phyloP scores from a whole-genome alignment of 495 filamentous ascomycete species.

The Aspergillus saccharolyticus region DNA sequence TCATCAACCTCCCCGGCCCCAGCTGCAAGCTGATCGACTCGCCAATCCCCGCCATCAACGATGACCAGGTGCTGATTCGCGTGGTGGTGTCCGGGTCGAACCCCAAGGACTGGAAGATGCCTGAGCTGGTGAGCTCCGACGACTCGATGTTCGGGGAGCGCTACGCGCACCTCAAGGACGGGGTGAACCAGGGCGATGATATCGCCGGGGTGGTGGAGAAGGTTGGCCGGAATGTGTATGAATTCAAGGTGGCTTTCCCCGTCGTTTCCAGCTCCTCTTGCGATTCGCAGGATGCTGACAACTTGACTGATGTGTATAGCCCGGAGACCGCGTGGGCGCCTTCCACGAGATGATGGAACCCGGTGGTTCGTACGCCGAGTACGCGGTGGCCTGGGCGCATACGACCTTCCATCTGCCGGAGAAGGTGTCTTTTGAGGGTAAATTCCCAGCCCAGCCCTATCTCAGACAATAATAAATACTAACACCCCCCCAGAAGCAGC shows the following conservation, averaged over 20 bases:
- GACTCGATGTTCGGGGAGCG: conserved; percentile 14
- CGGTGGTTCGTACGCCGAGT: conserved; percentile 64
- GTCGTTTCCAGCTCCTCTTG: background rate
- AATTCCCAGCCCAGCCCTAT: background rate
- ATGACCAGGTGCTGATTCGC: conserved; percentile 63
- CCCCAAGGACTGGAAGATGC: conserved; percentile 72
- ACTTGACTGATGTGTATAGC: too few relatives aligned
- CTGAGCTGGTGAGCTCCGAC: conserved; percentile 17
- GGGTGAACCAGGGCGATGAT: conserved; percentile 61
- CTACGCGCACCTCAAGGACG: conserved; percentile 3
- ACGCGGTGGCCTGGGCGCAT: conserved; percentile 57
- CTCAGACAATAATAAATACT: background rate
- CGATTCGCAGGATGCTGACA: too few relatives aligned
- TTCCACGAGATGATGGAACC: conserved; percentile 59
- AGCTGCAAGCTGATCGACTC: conserved; percentile 13
- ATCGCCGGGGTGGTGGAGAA: conserved; percentile 61
- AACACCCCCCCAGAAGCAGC: conserved; percentile 47
- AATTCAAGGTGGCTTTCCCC: conserved; percentile 41
- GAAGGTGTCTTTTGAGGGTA: conserved; percentile 55
- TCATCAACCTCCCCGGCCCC: conserved; percentile 14
- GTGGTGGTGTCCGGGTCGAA: conserved; percentile 67
- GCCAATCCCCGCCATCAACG: conserved; percentile 52
- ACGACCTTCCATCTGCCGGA: conserved; percentile 66
- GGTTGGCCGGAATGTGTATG: conserved; percentile 55
- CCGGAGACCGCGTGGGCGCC: conserved; percentile 65